Evolutionary conservation across 2,329 filamentous ascomycete species (phyloP), one percentile per base, ranked within the genome.

Genomic region (Colletotrichum limetticola): DNA sequence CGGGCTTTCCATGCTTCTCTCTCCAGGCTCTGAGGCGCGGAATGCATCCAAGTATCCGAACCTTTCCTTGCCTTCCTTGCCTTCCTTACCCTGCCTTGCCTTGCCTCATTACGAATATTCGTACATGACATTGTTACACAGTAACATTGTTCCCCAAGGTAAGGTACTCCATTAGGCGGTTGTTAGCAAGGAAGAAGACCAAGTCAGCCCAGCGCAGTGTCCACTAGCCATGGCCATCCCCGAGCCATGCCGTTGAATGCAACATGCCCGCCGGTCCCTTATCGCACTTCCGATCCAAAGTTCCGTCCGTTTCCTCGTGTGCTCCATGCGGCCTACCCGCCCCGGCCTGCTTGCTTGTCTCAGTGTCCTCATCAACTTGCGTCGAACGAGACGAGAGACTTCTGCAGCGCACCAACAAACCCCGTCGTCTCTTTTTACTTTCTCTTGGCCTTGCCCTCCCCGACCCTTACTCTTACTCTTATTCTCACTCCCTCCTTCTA

Each of bases 401-500:
- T 59, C 56, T 66, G 55, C 68, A 56, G 56, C 35, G 68, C 64
- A 68, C 64, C 46, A 62, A 57, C 64, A 52, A 62, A 60, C 64
- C 52, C 32, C 60, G n/a, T 58, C 37, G 37, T 28, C 32, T 57
- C 24, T 12, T n/a, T 19, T 8, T 49, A 49, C 16, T 19, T 42
- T 42, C 37, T 49, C 42, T 19, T 7, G 42, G 11, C 42, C 42
- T 49, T 49, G 42, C 42, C 42, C 42, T 49, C 19, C 11, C 42
- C 52, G 19, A 26, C n/a, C 42, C 28, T 35, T 46, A 14, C 19
- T 49, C 32, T 32, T 12, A 22, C 28, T 62, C 37, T 62, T 42
- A 46, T 30, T 24, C 61, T 53, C 32, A 26, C 22, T 68, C 30
- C 9, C 55, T 32, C n/a, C 35, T 4, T 19, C 37, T 55, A 9